Base-by-base conservation (phyloP, 2,329 filamentous ascomycete genomes). In the Aspergillus pseudoviridinutans region DNA sequence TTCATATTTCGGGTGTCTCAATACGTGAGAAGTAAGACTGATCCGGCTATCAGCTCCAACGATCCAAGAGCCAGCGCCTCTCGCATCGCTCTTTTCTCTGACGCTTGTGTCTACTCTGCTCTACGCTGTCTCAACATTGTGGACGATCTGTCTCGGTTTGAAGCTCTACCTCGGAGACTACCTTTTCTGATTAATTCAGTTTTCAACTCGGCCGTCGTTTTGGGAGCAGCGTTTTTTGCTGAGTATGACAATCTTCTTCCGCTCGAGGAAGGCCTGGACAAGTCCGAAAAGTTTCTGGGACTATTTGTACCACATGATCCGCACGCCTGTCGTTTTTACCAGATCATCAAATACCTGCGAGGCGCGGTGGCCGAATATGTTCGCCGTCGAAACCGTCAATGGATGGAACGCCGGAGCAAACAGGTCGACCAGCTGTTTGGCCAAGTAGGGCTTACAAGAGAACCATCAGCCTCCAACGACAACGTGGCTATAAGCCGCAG, bases 1-100 rank as follows among this genome's bases (percentile, higher is more conserved):
- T 69, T 83, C 10, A 77, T 82, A 27, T 82, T 80, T 61, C 77
- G 80, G 51, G 71, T 82, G 1, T 80, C 74, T n/a, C 71, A 70
- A 38, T 71, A 72, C 49, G 71, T 72, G 32, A 69, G 68, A 51
- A 68, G 60, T 46, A 72, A 71, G 57, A 55, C 50, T 28, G 68
- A 69, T 17, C 22, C 60, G 9, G 44, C 6, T 14, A 54, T 63
- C 8, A 47, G 38, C 5, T 47, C 59, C 32, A 53, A 65, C 1
- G 68, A 72, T n/a, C 14, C 54, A 25, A 62, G 61, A 32, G 62
- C 56, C 20, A 63, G 64, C 20, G 68, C 65, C 46, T 74, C 71
- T 14, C 70, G 69, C 14, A 65, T 73, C 32, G 63, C 71, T 4
- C 61, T 73, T 17, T 74, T 72, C 54, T 67, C 71, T 22, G 71